Evolutionary conservation across 2,329 filamentous ascomycete genomes (phyloP).

Genomic region (Aspergillus alliaceus): DNA sequence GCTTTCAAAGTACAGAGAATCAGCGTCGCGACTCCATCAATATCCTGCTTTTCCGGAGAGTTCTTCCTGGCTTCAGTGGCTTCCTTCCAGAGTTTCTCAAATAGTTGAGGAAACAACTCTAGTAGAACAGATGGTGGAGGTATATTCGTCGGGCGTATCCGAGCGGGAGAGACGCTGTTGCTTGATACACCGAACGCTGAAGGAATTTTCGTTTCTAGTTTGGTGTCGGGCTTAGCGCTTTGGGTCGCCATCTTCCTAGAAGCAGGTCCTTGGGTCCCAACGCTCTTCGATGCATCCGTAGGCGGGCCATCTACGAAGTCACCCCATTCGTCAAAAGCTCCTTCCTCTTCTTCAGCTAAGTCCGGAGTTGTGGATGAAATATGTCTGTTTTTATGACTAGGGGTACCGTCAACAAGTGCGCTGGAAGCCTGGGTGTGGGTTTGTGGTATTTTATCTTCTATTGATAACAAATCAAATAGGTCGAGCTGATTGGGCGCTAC

Average conservation of each 20-base stretch:
- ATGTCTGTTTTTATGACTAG: slow-evolving; percentile 17
- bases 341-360: slow-evolving; percentile 17
- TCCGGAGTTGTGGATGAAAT: slow-evolving; percentile 6
- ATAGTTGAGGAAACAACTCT: slow-evolving; percentile 70
- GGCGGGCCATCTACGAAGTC: slow-evolving; percentile 49
- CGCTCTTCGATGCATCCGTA: slow-evolving; percentile 2
- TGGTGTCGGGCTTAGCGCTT: slow-evolving; percentile 1
- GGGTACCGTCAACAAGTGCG: not conserved
- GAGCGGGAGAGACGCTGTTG: slow-evolving; percentile 6
- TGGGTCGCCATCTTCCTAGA: not conserved
- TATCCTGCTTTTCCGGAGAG: slow-evolving; percentile 45
- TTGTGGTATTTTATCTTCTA: slow-evolving; percentile 23
- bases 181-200: slow-evolving; percentile 10
- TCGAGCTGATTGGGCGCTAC: slow-evolving; percentile 18
- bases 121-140: slow-evolving; percentile 84
- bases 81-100: slow-evolving; percentile 63
- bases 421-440: not conserved
- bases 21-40: slow-evolving; percentile 19
- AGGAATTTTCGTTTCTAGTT: not conserved
- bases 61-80: slow-evolving; percentile 66
- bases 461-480: slow-evolving; percentile 30
- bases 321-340: slow-evolving; percentile 46
- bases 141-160: slow-evolving; percentile 74
- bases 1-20: slow-evolving; percentile 48
- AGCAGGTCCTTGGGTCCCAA: not conserved